Evolutionary conservation across 1,284 basidiomycete species (phyloP).

Genomic region (Abortiporus biennis): DNA sequence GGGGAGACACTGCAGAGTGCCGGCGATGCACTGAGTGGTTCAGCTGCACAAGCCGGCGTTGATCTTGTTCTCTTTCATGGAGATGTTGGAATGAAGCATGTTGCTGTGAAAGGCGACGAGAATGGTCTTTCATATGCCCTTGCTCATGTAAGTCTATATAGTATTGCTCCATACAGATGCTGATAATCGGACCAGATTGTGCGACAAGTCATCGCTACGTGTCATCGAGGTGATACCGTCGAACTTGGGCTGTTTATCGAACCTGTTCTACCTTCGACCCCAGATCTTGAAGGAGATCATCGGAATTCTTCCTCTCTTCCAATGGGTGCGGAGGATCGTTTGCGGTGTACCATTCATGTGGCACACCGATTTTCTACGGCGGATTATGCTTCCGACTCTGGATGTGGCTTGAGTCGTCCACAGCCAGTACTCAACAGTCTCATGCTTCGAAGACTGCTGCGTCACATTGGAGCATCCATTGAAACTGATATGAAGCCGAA

Average conservation of each 20-base stretch:
- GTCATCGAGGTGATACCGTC: constrained; percentile 73
- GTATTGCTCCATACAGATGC: constrained; percentile 1
- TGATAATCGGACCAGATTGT: constrained; percentile 51
- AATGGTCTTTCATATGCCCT: constrained; percentile 76
- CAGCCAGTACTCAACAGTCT: constrained; percentile 56
- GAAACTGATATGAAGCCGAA: constrained; percentile 39
- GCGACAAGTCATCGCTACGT: constrained; percentile 73
- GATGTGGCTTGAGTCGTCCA: constrained; percentile 25
- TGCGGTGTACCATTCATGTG: constrained; percentile 57
- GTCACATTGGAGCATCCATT: constrained; percentile 60
- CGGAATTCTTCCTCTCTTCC: constrained; percentile 18
- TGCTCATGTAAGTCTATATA: constrained; percentile 63
- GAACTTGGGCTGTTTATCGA: constrained; percentile 81
- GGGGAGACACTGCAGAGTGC: constrained; percentile 70
- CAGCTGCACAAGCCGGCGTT: constrained; percentile 77
- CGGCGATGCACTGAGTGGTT: constrained; percentile 81
- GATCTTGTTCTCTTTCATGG: constrained; percentile 87
- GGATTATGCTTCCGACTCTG: background rate
- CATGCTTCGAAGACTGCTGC: constrained; percentile 61
- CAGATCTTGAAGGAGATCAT: background rate
- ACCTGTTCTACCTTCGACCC: constrained; percentile 16
- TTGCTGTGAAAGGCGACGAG: constrained; percentile 81
- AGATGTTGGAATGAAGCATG: constrained; percentile 79
- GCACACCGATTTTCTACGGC: constrained; percentile 29
- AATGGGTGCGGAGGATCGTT: constrained; percentile 19